Evolutionary conservation across 2,329 filamentous ascomycete genomes (phyloP).

Genomic region (Alternaria brassicicola): DNA sequence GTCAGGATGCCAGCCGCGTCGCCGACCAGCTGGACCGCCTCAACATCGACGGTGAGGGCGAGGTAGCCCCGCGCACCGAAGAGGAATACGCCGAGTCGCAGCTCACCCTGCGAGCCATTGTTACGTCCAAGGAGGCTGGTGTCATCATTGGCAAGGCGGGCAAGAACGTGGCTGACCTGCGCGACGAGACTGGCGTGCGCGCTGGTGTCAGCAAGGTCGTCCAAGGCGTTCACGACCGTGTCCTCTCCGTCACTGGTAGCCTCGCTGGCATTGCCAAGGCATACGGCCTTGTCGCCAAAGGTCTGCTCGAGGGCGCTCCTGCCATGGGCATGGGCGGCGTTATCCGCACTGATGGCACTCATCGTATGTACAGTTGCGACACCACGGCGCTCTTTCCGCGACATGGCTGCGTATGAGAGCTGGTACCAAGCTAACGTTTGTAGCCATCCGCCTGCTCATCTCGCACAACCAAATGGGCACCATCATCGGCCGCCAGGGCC

Average conservation of each 20-base stretch:
- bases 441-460: conserved; percentile 96
- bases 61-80: conserved; percentile 85
- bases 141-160: conserved; percentile 99
- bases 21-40: conserved; percentile 52
- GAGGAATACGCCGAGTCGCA: conserved; percentile 94
- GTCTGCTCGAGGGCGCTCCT: conserved; percentile 89
- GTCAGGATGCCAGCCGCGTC: conserved; percentile 47
- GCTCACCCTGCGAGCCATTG: conserved; percentile 93
- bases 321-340: conserved; percentile 96
- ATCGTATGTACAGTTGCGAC: conserved; percentile 70
- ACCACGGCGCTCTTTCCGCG: neutral
- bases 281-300: conserved; percentile 90
- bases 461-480: conserved; percentile 99
- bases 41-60: conserved; percentile 59
- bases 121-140: conserved; percentile 97
- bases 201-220: conserved; percentile 99
- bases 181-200: conserved; percentile 97
- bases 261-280: conserved; percentile 89
- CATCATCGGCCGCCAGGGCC: conserved; percentile 93
- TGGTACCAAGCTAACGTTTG: conserved; percentile 24
- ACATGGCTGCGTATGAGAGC: neutral
- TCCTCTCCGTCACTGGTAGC: conserved; percentile 90
- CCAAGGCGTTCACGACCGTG: conserved; percentile 94
- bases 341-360: conserved; percentile 81
- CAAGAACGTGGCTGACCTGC: conserved; percentile 96